These are phyloP conservation scores for Xenoacremonium recifei DNA, from an alignment of 2,329 filamentous ascomycete genomes.

Conservation along the genomic window DNA sequence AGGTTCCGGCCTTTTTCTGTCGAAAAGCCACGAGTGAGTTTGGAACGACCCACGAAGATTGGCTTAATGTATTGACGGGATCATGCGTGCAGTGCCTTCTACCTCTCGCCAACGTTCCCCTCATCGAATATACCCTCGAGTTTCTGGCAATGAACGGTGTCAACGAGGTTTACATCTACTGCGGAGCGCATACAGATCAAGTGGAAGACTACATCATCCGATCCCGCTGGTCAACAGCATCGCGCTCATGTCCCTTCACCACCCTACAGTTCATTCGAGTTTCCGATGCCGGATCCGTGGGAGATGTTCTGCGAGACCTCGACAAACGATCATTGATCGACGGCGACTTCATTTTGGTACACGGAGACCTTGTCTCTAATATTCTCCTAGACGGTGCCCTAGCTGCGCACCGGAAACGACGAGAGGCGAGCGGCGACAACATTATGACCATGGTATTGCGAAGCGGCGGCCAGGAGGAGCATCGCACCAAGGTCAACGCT, in stretches of 20 bases:
- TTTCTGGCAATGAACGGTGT: slow-evolving; percentile 94
- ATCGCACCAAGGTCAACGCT: slow-evolving; percentile 74
- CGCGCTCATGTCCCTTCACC: slow-evolving; percentile 65
- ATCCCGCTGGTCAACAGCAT: slow-evolving; percentile 67
- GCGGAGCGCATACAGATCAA: slow-evolving; percentile 80
- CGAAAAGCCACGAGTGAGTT: slow-evolving; percentile 77
- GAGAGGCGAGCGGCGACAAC: slow-evolving; percentile 83
- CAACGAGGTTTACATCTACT: slow-evolving; percentile 92
- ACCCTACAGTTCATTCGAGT: slow-evolving; percentile 83
- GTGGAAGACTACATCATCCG: slow-evolving; percentile 82
- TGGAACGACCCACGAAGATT: too few species aligned
- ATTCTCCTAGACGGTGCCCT: slow-evolving; percentile 78
- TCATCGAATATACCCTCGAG: slow-evolving; percentile 97
- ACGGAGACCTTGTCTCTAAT: slow-evolving; percentile 90
- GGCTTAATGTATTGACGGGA: too few species aligned
- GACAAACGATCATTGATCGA: slow-evolving; percentile 82
- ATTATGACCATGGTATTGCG: slow-evolving; percentile 97
- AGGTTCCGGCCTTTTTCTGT: slow-evolving; percentile 87
- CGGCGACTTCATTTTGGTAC: slow-evolving; percentile 88
- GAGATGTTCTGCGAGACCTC: slow-evolving; percentile 91
- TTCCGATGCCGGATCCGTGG: slow-evolving; percentile 77
- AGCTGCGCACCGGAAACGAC: slow-evolving; percentile 74
- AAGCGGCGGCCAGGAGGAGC: slow-evolving; percentile 66
- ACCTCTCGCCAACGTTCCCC: slow-evolving; percentile 85
- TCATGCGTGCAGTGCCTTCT: slow-evolving; percentile 77